Evolutionary conservation across 805 yeast species (phyloP).

Genomic region (Candida khao-thaluensis): DNA sequence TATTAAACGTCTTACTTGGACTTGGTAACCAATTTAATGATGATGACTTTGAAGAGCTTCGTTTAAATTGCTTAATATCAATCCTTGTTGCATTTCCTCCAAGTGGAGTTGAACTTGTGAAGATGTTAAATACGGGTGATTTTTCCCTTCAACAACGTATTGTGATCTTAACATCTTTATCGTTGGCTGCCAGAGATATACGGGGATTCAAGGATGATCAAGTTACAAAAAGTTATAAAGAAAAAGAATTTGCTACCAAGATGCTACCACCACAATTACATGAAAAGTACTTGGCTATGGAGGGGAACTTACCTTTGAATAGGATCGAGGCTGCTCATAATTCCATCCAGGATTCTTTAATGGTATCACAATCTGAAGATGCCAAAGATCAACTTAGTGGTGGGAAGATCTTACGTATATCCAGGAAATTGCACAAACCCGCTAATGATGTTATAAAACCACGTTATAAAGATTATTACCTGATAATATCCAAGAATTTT

Average conservation of each 20-base stretch:
- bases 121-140: slow-evolving; percentile 65
- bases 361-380: slow-evolving; percentile 29
- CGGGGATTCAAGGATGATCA: slow-evolving; percentile 56
- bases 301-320: neutral
- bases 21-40: slow-evolving; percentile 58
- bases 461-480: slow-evolving; percentile 36
- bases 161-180: slow-evolving; percentile 62
- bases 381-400: slow-evolving; percentile 31
- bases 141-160: slow-evolving; percentile 78
- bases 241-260: slow-evolving; percentile 34
- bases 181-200: slow-evolving; percentile 72
- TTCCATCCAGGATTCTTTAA: slow-evolving; percentile 32
- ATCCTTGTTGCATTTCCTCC: slow-evolving; percentile 51
- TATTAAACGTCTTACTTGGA: slow-evolving; percentile 52
- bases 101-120: slow-evolving; percentile 45
- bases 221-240: slow-evolving; percentile 35
- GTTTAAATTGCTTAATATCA: slow-evolving; percentile 64
- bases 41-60: slow-evolving; percentile 58
- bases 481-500: slow-evolving; percentile 42
- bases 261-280: slow-evolving; percentile 50
- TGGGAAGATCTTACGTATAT: slow-evolving; percentile 46
- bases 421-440: slow-evolving; percentile 31
- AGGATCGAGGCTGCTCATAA: slow-evolving; percentile 4
- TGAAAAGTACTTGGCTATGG: slow-evolving; percentile 30
- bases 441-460: slow-evolving; percentile 12